Evolutionary conservation across 73 alveolate species (phyloP).

Genomic region (Breviolum minutum): DNA sequence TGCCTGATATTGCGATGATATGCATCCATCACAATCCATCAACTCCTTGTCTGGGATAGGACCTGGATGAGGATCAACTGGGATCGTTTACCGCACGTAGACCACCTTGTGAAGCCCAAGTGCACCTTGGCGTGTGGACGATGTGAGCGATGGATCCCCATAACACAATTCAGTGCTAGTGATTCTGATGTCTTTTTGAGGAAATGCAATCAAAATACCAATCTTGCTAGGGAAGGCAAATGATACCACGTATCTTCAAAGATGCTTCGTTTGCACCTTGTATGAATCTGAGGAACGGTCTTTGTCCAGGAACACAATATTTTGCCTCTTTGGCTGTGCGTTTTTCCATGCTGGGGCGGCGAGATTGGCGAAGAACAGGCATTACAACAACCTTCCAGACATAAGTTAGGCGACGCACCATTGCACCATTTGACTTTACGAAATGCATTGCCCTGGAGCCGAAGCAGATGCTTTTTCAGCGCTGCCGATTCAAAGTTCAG

Average conservation of each 20-base stretch:
- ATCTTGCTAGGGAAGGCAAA: neutral
- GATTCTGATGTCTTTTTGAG: too few relatives aligned
- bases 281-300: conserved; percentile 35
- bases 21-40: too few relatives aligned
- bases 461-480: neutral
- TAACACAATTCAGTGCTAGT: too few relatives aligned
- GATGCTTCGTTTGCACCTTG: neutral
- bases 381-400: conserved; percentile 52
- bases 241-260: too few relatives aligned
- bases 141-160: too few relatives aligned
- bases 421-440: neutral
- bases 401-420: neutral
- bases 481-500: neutral
- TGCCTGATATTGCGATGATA: too few relatives aligned
- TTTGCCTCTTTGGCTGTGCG: conserved; percentile 80
- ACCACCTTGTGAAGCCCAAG: neutral
- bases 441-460: neutral
- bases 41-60: too few relatives aligned
- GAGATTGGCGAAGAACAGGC: conserved; percentile 80
- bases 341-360: conserved; percentile 52
- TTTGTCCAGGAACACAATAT: neutral
- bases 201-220: too few relatives aligned
- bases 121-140: neutral
- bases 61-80: neutral
- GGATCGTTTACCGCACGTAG: neutral